Percentiles rank a stretch among this genome's conserved stretches.
These are phyloP conservation scores for Scleromitrula shiraiana DNA, from an alignment of 2,329 filamentous ascomycete genomes.

Conservation along the genomic window DNA sequence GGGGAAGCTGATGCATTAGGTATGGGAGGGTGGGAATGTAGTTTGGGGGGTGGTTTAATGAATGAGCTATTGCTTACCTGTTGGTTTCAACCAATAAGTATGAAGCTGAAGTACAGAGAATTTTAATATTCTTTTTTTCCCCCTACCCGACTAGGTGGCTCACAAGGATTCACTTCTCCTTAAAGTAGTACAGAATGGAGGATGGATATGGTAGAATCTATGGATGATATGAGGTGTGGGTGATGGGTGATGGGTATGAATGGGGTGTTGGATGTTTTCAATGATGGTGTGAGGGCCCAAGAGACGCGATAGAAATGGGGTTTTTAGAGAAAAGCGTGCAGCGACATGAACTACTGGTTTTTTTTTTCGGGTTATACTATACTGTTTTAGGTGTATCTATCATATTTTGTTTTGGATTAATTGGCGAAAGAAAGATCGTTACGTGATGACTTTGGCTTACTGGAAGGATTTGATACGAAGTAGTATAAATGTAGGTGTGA, in stretches of 20 bases:
- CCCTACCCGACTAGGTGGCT: constrained; percentile 8
- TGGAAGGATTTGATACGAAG: neutral
- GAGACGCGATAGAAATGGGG: neutral
- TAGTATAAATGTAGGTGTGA: too few relatives aligned
- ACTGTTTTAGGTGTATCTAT: neutral
- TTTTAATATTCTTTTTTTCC: neutral
- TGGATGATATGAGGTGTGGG: neutral
- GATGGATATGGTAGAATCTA: constrained; percentile 4
- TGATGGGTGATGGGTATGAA: neutral
- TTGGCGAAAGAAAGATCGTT: too few relatives aligned
- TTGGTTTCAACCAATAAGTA: constrained; percentile 1
- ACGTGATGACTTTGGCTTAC: neutral
- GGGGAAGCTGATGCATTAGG: constrained; percentile 2
- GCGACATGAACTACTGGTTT: neutral
- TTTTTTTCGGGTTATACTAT: neutral
- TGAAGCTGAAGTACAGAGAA: neutral
- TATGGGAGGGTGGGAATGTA: neutral
- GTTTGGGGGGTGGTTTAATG: neutral
- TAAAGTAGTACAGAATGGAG: neutral
- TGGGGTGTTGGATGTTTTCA: neutral
- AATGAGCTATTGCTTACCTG: neutral
- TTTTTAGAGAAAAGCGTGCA: neutral
- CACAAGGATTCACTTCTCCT: constrained; percentile 6
- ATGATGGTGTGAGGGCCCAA: neutral
- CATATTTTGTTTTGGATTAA: too few relatives aligned